These are phyloP conservation scores for Candida verbasci DNA, from an alignment of 805 yeast genomes.

Conservation along the genomic window DNA sequence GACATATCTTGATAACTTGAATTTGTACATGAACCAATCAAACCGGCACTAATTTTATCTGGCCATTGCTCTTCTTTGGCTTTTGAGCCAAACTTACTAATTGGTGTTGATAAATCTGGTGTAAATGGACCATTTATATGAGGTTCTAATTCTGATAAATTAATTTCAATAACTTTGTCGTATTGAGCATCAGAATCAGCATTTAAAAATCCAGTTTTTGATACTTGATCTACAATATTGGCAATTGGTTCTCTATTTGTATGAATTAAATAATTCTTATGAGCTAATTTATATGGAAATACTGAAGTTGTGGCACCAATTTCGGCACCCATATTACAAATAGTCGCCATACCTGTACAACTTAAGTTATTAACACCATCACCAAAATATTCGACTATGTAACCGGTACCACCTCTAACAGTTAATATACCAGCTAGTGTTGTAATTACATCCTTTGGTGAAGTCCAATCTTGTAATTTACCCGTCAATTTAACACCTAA, in stretches of 20 bases:
- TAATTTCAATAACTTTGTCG: slow-evolving; percentile 88
- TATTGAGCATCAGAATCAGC: slow-evolving; percentile 90
- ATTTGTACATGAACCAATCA: slow-evolving; percentile 97
- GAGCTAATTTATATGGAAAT: slow-evolving; percentile 89
- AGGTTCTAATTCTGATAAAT: slow-evolving; percentile 85
- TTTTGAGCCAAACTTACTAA: slow-evolving; percentile 72
- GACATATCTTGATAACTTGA: slow-evolving; percentile 98
- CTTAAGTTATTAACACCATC: slow-evolving; percentile 85
- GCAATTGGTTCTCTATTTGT: slow-evolving; percentile 85
- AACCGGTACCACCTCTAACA: slow-evolving; percentile 98
- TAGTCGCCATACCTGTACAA: slow-evolving; percentile 99
- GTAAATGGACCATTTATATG: slow-evolving; percentile 97
- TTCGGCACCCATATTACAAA: slow-evolving; percentile 99
- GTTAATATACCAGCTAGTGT: slow-evolving; percentile 88
- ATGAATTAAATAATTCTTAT: slow-evolving; percentile 72
- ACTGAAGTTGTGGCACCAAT: slow-evolving; percentile 98
- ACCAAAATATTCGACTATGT: slow-evolving; percentile 94
- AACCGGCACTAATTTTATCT: slow-evolving; percentile 77
- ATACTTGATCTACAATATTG: slow-evolving; percentile 65
- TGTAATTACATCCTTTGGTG: slow-evolving; percentile 96
- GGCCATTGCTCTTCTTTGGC: slow-evolving; percentile 84
- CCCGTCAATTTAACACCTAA: slow-evolving; percentile 95
- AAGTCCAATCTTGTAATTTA: slow-evolving; percentile 83
- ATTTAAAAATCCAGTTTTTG: slow-evolving; percentile 56
- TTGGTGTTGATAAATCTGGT: slow-evolving; percentile 93